Evolutionary conservation across 2,329 filamentous ascomycete species (phyloP), one percentile per base, ranked within the genome.

Genomic region (Furcasterigmium furcatum): DNA sequence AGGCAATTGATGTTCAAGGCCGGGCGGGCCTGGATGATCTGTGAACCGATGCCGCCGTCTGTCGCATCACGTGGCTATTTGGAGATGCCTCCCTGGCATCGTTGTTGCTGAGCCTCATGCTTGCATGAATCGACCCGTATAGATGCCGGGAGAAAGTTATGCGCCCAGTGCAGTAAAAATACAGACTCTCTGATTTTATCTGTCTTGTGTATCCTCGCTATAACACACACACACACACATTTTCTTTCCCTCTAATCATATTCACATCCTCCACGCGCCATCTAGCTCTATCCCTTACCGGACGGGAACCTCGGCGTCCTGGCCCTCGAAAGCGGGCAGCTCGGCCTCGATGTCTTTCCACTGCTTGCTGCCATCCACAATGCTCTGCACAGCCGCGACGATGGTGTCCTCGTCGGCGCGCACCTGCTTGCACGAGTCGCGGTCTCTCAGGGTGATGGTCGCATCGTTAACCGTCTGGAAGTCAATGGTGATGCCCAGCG

Each of bases 401-500:
- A 97, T 90, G 62, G 86, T 86, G 34, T 88, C 85, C 63, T 94
- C 80, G 51, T 82, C 84, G 10, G 88, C 88, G 50, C 94, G 86
- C 47, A 97, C 91, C 72, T 97, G 92, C 64, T 84, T 87, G 44
- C 89, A 96, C 35, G 85, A 87, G 71, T 97, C 94, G 52, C 91
- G 85, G 65, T 97, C 92, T 62, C 92, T 79, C 53, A 97, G 80
- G 1, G 92, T 97, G 61, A 95, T 81, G 8, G 87, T 87, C 62
- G 82, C 82, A 65, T 96, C 91, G 68, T 95, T 84, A 55, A 96
- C 74, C 40, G 89, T 95, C 75, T 97, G 89, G 79, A 96, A 97
- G 67, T 97, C 92, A 49, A 97, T 82, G 0, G 92, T 97, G 66
- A 97, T 85, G 62, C 91, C 92, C 53, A 96, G 85, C 8, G 92